phyloP scores from a whole-genome alignment of 345 rosid species.

The Citrus australasica region DNA sequence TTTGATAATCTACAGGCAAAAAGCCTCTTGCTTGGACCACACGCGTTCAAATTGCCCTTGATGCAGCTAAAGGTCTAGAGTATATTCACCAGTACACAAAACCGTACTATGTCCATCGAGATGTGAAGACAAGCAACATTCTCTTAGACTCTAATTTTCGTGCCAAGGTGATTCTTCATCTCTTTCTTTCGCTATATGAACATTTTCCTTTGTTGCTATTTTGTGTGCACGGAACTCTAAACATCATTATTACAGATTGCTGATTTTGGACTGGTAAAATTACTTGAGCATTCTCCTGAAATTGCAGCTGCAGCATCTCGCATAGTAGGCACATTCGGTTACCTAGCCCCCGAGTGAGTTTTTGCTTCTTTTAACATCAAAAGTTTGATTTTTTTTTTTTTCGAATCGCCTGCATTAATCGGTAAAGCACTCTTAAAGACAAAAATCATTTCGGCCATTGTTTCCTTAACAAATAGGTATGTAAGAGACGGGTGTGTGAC shows the following conservation, averaged over 20 bases:
- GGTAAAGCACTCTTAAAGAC: background rate
- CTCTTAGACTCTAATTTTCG: constrained; percentile 30
- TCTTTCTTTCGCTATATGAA: background rate
- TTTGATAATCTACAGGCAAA: constrained; percentile 19
- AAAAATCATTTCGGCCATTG: background rate
- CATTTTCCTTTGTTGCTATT: background rate
- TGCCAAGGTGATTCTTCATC: constrained; percentile 26
- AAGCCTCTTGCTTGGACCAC: constrained; percentile 31
- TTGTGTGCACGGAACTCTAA: background rate
- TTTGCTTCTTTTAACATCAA: background rate
- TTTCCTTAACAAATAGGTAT: constrained; percentile 13
- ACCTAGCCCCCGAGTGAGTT: constrained; percentile 42
- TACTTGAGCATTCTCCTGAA: constrained; percentile 30
- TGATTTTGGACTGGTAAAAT: constrained; percentile 35
- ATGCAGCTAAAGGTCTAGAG: constrained; percentile 42
- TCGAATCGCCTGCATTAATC: background rate
- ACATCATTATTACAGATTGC: constrained; percentile 28
- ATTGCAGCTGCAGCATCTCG: constrained; percentile 30
- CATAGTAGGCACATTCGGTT: constrained; percentile 41
- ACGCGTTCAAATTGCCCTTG: constrained; percentile 33
- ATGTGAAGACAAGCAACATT: constrained; percentile 39
- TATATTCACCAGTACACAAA: constrained; percentile 30
- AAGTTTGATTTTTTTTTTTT: background rate
- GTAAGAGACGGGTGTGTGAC: constrained; percentile 30
- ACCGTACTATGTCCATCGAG: constrained; percentile 33